Evolutionary conservation across 805 yeast genomes (phyloP).

Genomic region (Nakazawaea ishiwadae): DNA sequence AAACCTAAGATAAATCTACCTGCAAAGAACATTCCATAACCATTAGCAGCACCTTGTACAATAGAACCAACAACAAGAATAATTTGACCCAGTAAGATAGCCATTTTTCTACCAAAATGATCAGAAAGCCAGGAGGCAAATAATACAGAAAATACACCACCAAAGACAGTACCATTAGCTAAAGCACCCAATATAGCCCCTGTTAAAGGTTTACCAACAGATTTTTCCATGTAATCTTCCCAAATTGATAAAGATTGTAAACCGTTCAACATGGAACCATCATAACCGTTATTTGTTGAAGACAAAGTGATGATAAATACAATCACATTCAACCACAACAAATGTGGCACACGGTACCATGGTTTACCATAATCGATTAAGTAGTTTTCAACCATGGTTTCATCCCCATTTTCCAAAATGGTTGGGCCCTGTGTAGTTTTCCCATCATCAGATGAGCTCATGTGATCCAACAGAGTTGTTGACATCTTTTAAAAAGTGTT

Average conservation of each 20-base stretch:
- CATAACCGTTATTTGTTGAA: slow-evolving; percentile 44
- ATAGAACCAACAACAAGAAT: slow-evolving; percentile 8
- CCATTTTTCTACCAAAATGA: slow-evolving; percentile 34
- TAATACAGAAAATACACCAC: slow-evolving; percentile 28
- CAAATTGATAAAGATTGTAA: slow-evolving; percentile 40
- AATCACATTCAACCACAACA: slow-evolving; percentile 28
- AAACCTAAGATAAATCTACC: slow-evolving; percentile 40
- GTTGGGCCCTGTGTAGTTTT: background rate
- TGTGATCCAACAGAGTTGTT: background rate
- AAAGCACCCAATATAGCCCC: slow-evolving; percentile 38
- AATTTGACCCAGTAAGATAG: slow-evolving; percentile 6
- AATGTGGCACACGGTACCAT: slow-evolving; percentile 33
- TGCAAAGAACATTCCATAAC: slow-evolving; percentile 28
- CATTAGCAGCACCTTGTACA: slow-evolving; percentile 15
- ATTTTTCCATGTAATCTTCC: slow-evolving; percentile 32
- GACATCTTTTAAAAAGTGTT: too few species aligned
- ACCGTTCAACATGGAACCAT: slow-evolving; percentile 46
- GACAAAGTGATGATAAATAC: slow-evolving; percentile 37
- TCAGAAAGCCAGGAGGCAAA: slow-evolving; percentile 29
- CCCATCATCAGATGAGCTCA: slow-evolving; percentile 1
- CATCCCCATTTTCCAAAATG: background rate
- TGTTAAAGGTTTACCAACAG: slow-evolving; percentile 32
- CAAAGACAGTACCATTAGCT: slow-evolving; percentile 36
- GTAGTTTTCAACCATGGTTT: slow-evolving; percentile 6
- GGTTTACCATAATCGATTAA: slow-evolving; percentile 21